Evolutionary conservation across 208 protist species (phyloP).

Genomic region (Acanthamoeba castellanii): DNA sequence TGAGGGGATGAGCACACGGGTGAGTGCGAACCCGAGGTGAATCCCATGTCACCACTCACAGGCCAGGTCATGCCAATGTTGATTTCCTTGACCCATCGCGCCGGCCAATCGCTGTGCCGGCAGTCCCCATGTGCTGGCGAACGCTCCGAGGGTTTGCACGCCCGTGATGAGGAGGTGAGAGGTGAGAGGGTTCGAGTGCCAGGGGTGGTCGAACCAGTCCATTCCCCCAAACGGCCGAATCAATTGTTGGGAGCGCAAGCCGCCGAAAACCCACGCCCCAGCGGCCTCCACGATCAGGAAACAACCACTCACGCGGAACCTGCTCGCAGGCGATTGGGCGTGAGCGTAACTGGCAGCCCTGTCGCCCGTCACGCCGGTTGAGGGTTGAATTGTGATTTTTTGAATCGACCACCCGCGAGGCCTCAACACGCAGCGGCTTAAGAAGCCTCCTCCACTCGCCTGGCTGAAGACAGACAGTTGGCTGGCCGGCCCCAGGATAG

Average conservation of each 20-base stretch:
- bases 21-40: background rate
- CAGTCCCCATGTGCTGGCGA: background rate
- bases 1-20: background rate
- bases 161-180: background rate
- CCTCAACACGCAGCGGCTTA: background rate
- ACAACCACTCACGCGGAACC: background rate
- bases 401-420: background rate
- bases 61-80: too few species aligned
- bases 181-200: background rate
- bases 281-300: constrained; percentile 35
- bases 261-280: constrained; percentile 2
- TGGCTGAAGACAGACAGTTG: background rate
- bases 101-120: too few species aligned
- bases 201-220: background rate
- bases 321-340: background rate
- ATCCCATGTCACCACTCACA: too few species aligned
- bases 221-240: background rate
- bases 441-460: background rate
- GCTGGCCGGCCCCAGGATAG: background rate
- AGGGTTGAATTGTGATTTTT: background rate
- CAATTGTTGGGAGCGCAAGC: constrained; percentile 5
- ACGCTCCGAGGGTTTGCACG: background rate
- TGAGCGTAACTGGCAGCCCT: background rate
- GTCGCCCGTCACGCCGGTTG: background rate
- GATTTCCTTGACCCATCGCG: too few species aligned